Evolutionary conservation across 176 grass and related monocot genomes (phyloP), one percentile per base, ranked within the genome.

Genomic region (Sorghum bicolor): DNA sequence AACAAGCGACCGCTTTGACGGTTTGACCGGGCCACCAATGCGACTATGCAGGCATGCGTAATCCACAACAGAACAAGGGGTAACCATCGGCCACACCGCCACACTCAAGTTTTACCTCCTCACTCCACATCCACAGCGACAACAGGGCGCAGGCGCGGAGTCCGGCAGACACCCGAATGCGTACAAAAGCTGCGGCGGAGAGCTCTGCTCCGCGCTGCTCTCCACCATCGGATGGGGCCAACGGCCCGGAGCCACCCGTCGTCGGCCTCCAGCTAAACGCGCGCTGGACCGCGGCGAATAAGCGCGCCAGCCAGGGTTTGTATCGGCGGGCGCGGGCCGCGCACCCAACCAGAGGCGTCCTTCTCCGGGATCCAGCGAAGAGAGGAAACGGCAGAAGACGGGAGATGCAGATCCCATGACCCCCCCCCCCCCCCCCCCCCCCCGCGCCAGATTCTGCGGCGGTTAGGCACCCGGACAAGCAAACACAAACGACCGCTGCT

Each of bases 361-460:
- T 15, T 81, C n/a, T 89, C 87, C n/a, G 37, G 67, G 69, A 82
- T 82, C 66, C 47, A 29, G 22, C 2, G 19, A 8, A 7, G 29
- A 8, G 64, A 36, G 2, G 13, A 13, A 17, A 9, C 0, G 39
- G n/a, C 6, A 13, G 39, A 0, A 11, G 40, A 0, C 1, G 40
- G n/a, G 24, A 90, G 88, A 83, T 79, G 79, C 84, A 90, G 88
- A 89, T 89, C 82, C 76, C 82, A 8, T 83, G 67, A 24, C 79
- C 87, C 79, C 67, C 79, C 73, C 2, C 2, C n/a, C 79, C 87
- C 79, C 67, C 79, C 73, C 2, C 2, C 79, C 87, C 79, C 67
- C 79, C 73, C 2, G 1, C 20, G 10, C 45, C 70, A 81, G 84
- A 90, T 86, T 90, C 79, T 67, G 61, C 60, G 79, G 55, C 32